Evolutionary conservation across 495 filamentous ascomycete species (phyloP), one percentile per base, ranked within the genome.

Genomic region (Terfezia claveryi): DNA sequence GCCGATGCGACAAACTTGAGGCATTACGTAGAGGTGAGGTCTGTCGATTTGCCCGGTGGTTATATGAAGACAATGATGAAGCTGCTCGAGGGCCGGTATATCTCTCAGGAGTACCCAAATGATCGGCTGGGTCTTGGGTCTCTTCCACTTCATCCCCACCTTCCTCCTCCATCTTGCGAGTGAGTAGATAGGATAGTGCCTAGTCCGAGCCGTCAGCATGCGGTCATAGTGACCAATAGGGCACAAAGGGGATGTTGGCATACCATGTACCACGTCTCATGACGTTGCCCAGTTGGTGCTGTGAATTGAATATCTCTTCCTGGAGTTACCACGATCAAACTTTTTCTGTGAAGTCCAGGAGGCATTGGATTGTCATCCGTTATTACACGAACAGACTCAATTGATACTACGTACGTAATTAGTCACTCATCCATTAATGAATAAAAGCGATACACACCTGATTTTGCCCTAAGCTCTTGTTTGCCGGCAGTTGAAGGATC

Each of bases 221-320:
- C 27, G 7, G 27, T 32, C 27, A 32, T 20, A 3, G 50, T 62
- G 53, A 62, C 49, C 11, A 38, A 37, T 51, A 36, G 12, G n/a
- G 46, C 37, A 3, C 9, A 17, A 38, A 27, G 14, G 36, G 37
- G 27, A 32, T 36, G 49, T 36, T 17, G 38, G 5, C 53, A 51
- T 59, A 62, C 63, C 64, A 95, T 95, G 75, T 91, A 96, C 91
- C 91, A 98, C 5, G 88, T 96, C 67, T 96, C 91, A 59, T 98
- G 91, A 54, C 91, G 75, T 62, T 94, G 87, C 16, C 85, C 81
- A 9, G 91, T 98, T 36, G 84, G 80, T 54, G 92, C 92, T 17
- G 91, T 98, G 62, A 96, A 89, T 62, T 94, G 83, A 65, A 98
- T 74, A 11, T 78, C 77, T 55, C 91, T 79, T 38, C 87, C 85